These are phyloP conservation scores for Tritrichomonas musculus DNA, from an alignment of 208 protist genomes.

Conservation along the genomic window DNA sequence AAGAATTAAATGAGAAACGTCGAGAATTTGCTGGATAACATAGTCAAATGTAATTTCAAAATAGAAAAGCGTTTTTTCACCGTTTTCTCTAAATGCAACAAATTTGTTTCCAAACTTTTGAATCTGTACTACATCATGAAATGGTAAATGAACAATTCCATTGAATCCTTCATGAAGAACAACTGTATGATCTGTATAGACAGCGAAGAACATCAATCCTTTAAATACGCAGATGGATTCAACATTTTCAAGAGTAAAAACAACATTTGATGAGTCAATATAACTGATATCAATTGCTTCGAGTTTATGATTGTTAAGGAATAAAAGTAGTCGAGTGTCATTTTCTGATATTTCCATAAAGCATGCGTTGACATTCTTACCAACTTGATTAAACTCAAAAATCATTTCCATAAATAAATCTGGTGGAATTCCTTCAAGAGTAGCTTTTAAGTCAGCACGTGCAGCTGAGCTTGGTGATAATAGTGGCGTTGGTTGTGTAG, in stretches of 20 bases:
- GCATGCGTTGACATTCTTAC: not conserved
- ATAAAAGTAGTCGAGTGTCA: not conserved
- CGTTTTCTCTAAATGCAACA: not conserved
- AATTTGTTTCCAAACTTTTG: not conserved
- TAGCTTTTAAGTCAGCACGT: not conserved
- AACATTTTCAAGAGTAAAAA: not conserved
- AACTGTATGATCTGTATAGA: not conserved
- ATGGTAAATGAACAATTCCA: not conserved
- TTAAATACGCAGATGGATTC: not conserved
- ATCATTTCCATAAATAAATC: conserved; percentile 17
- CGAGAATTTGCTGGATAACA: not conserved
- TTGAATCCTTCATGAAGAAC: not conserved
- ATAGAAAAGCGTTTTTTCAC: too few species aligned
- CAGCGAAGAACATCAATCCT: conserved; percentile 7
- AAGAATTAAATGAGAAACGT: not conserved
- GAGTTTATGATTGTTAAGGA: not conserved
- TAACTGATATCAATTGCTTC: conserved; percentile 13
- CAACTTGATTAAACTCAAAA: not conserved
- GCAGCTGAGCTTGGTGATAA: not conserved
- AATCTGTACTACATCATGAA: not conserved
- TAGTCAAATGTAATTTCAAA: not conserved
- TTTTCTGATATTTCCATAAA: not conserved
- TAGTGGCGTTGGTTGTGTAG: not conserved
- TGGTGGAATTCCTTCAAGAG: conserved; percentile 26
- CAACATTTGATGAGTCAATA: not conserved